Base-by-base conservation (phyloP, 768 basidiomycete species). In the Rhizopogon salebrosus region DNA sequence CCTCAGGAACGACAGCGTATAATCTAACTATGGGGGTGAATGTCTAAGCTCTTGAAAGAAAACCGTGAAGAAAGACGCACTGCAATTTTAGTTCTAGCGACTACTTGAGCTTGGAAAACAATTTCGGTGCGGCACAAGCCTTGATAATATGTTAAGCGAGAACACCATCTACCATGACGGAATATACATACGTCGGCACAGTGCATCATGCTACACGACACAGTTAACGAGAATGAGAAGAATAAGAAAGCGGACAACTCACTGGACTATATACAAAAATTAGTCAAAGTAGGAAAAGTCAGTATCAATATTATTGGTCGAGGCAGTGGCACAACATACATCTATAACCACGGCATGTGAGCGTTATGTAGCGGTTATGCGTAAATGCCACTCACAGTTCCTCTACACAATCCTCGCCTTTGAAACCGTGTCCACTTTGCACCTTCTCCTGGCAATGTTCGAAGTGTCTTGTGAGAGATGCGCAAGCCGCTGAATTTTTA, bases 401-500 rank as follows among this genome's bases (percentile, higher is more conserved):
- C 72, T 93, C 90, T 35, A 94, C 87, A 64, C 92, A 95, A 66
- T 95, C 92, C 76, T 95, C 94, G 57, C 84, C 84, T 67, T 90
- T 85, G 80, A 80, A 92, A 36, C 92, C 93, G 62, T 93, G 65
- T 24, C 93, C 94, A 27, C 75, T 77, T 54, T 82, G 71, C 42
- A 97, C 85, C 73, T 92, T 94, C 70, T 94, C 89, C 66, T 89
- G 80, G 70, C 94, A 95, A 64, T 94, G 89, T 54, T 87, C 80
- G 69, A 95, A 95, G 73, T 95, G 94, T 63, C 87, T 82, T 36
- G 85, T 75, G 52, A 85, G 67, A 35, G 82, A 70, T 36, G 79
- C 80, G 59, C 93, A 95, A 58, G 85, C 81, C 3, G 78, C 60
- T 29, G 81, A 72, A 56, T 78, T 67, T 63, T 86, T 77, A 70